Evolutionary conservation across 202 grass and related monocot species (phyloP).

Genomic region (Elaeis oleifera): DNA sequence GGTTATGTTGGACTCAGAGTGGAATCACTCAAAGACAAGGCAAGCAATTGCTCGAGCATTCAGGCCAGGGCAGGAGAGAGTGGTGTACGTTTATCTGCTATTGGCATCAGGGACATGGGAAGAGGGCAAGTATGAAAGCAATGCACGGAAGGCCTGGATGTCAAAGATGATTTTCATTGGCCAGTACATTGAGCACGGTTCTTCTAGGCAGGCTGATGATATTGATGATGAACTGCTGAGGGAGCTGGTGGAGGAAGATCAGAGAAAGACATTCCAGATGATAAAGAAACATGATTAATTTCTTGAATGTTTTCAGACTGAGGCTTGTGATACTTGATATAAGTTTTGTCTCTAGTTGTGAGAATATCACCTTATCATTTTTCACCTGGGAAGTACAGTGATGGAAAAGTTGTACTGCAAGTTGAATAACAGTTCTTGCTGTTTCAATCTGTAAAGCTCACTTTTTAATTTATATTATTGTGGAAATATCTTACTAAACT

Average conservation of each 20-base stretch:
- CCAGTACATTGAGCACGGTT: slow-evolving; percentile 30
- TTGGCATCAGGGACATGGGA: slow-evolving; percentile 80
- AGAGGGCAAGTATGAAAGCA: slow-evolving; percentile 63
- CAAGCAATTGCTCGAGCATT: slow-evolving; percentile 89
- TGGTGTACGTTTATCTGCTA: slow-evolving; percentile 76
- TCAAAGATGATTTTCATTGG: slow-evolving; percentile 72
- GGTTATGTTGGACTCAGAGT: slow-evolving; percentile 90
- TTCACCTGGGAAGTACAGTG: too few species aligned
- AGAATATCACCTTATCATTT: too few species aligned
- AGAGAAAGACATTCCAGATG: slow-evolving; percentile 39
- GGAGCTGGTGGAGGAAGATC: slow-evolving; percentile 65
- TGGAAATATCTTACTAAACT: too few species aligned
- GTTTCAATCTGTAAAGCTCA: too few species aligned
- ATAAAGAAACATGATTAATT: slow-evolving; percentile 35
- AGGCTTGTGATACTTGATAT: too few species aligned
- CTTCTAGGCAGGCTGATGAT: slow-evolving; percentile 18
- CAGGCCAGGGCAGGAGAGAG: slow-evolving; percentile 68
- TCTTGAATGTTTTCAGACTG: too few species aligned
- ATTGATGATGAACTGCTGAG: slow-evolving; percentile 54
- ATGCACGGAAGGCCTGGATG: slow-evolving; percentile 69
- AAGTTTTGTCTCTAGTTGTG: too few species aligned
- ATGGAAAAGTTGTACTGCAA: too few species aligned
- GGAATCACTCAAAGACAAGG: slow-evolving; percentile 90
- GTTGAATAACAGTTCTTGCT: too few species aligned
- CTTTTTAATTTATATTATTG: too few species aligned